phyloP scores from a whole-genome alignment of 805 yeast species.

The Metschnikowia bowlesiae region DNA sequence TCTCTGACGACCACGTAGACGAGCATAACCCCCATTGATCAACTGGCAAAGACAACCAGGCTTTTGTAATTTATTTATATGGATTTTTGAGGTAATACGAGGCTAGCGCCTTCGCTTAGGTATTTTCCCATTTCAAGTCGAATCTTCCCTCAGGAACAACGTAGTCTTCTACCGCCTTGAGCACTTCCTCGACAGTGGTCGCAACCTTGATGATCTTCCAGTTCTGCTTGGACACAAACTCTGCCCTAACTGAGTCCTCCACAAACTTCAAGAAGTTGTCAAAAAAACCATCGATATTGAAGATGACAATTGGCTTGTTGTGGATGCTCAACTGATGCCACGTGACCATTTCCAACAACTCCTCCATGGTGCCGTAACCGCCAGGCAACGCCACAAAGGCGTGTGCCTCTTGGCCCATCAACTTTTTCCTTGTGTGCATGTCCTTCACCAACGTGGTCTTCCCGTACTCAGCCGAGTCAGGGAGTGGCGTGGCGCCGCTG shows the following conservation, averaged over 20 bases:
- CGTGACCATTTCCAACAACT: constrained; percentile 82
- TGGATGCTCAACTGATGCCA: constrained; percentile 91
- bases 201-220: constrained; percentile 69
- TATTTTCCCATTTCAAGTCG: constrained; percentile 60
- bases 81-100: background rate
- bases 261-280: constrained; percentile 65
- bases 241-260: constrained; percentile 52
- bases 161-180: constrained; percentile 56
- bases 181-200: constrained; percentile 61
- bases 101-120: constrained; percentile 7
- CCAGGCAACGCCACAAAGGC: constrained; percentile 91
- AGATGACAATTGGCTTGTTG: constrained; percentile 70
- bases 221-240: constrained; percentile 65
- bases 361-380: constrained; percentile 88
- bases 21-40: constrained; percentile 21
- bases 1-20: constrained; percentile 28
- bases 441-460: constrained; percentile 76
- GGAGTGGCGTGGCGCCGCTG: constrained; percentile 62
- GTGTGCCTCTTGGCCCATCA: constrained; percentile 84
- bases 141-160: constrained; percentile 69
- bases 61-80: background rate
- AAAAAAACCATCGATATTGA: constrained; percentile 76
- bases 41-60: background rate
- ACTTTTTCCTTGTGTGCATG: constrained; percentile 83
- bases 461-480: constrained; percentile 60